Base-by-base conservation (phyloP, 2,329 filamentous ascomycete species). In the Colletotrichum tanaceti region DNA sequence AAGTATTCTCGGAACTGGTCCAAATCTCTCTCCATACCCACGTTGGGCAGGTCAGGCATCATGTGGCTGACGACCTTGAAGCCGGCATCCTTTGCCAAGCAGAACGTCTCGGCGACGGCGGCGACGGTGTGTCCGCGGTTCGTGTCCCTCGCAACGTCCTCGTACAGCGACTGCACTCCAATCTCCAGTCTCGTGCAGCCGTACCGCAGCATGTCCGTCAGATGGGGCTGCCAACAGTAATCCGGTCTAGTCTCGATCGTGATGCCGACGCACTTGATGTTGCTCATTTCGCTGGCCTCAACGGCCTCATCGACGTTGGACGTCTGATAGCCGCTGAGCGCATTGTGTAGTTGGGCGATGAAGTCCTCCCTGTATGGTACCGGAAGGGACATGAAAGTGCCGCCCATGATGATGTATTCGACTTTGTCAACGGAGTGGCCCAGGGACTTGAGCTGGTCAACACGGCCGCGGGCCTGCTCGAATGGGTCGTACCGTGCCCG, bases 31-130 rank as follows among this genome's bases (percentile, higher is more conserved):
- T 99, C 97, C 92, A 98, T 97, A 65, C 96, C 96, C 2, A 99
- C 96, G 75, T 99, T 99, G 4, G 96, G 96, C 55, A 99, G 82
- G 77, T 99, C 96, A 1, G 96, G 96, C 96, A 99, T 99, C 96
- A 99, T 99, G 81, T 99, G 96, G 73, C 93, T 97, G 71, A 99
- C 96, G 0, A 99, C 96, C 80, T 99, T 99, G 87, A 97, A 99
- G 0, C 96, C 96, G 6, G 97, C 94, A 79, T 99, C 97, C 80
- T 99, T 99, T 71, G 96, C 90, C n/a, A 98, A 85, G 73, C 93
- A 97, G 78, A 99, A 99, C 0, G 96, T 99, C 80, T 99, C 94
- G 38, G 94, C 95, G 0, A 99, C 96, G 1, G 97, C 89, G 7
- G 94, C 93, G 28, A 99, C 96, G 0, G 96, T 99, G 79, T 99